Base-by-base conservation (phyloP, 768 basidiomycete species). In the Pisolithus orientalis region DNA sequence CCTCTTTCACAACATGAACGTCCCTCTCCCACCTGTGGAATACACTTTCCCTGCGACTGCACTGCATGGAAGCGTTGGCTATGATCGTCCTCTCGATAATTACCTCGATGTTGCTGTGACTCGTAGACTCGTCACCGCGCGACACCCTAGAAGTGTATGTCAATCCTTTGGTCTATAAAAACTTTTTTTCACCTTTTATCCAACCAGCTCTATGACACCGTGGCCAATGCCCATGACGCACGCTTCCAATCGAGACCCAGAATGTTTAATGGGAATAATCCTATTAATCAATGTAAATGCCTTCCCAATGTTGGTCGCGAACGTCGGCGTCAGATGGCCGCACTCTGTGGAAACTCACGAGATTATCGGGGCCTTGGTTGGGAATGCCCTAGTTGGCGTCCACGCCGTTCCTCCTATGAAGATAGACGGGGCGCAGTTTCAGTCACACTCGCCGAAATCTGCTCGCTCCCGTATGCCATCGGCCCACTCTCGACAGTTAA, bases 141-240 rank as follows among this genome's bases (percentile, higher is more conserved):
- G 43, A 0, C 55, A 46, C 10, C 29, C 66, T 25, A 5, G 39
- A 7, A 58, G 47, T 6, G 66, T 66, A 42, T 28, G 68, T 28
- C 34, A 31, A 32, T 27, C 6, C 32, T 9, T 0, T 3, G 1
- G 10, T 17, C 27, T 38, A 31, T n/a, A 38, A 2, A 21, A 24
- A 16, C 34, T 21, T 6, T 53, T 50, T 44, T 24, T n/a, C 44
- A 21, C 16, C 3, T 50, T 21, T 32, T 50, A 10, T 49, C 49
- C 6, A n/a, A 31, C 1, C 29, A 68, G 66, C 60, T 70, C 31
- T 68, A 70, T 46, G 59, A 66, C 8, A 53, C 68, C 14, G 47
- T 70, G 13, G 68, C 66, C 34, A 53, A 47, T 40, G 57, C 62
- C 3, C 59, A 66, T 27, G 68, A 69, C 58, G 40, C 54, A 32